Conservation (phyloP, 2,329 filamentous ascomycete species). For the Whalleya microplaca region DNA sequence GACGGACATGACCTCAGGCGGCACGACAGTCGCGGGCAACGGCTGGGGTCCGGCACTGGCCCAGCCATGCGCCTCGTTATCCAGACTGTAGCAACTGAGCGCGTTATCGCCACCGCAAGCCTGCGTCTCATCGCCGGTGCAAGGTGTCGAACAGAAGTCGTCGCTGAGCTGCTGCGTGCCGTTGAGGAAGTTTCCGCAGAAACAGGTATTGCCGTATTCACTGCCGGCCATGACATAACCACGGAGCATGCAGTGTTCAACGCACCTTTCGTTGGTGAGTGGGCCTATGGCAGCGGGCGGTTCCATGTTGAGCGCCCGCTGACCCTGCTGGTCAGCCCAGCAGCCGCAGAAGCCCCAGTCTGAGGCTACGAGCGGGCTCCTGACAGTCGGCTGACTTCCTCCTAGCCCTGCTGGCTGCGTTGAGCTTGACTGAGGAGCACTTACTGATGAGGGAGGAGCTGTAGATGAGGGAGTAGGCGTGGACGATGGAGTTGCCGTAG, state of each 20-base stretch:
- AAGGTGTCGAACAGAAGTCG: conserved; percentile 50
- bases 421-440: neutral
- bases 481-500: no score
- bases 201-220: conserved; percentile 52
- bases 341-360: conserved; percentile 38
- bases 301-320: conserved; percentile 29
- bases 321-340: conserved; percentile 33
- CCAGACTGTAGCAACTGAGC: conserved; percentile 49
- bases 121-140: conserved; percentile 51
- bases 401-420: conserved; percentile 4
- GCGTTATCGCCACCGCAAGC: conserved; percentile 55
- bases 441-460: neutral
- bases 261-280: conserved; percentile 43
- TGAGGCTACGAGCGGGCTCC: conserved; percentile 25
- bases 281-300: conserved; percentile 14
- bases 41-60: conserved; percentile 36
- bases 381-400: conserved; percentile 19
- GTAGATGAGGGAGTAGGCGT: conserved; percentile 12
- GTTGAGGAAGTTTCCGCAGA: conserved; percentile 48
- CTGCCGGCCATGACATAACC: conserved; percentile 53
- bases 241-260: conserved; percentile 49
- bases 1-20: conserved; percentile 31
- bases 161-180: conserved; percentile 48
- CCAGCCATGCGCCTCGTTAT: conserved; percentile 40
- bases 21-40: conserved; percentile 25